Evolutionary conservation across 1,139 yeast species (phyloP), one percentile per base, ranked within the genome.

Genomic region (Yamadazyma aaseri): DNA sequence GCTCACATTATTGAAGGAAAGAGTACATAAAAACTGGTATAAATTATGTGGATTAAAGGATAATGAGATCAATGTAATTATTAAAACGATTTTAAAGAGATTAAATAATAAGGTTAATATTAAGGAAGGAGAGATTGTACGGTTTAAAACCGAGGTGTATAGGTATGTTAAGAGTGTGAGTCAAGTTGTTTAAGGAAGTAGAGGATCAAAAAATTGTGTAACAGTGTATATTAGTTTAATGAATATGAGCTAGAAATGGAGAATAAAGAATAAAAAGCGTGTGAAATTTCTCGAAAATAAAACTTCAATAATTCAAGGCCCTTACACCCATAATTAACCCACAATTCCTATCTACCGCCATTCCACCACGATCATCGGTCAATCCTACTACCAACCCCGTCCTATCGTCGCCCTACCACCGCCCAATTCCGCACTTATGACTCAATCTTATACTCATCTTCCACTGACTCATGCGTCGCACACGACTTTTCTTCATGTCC

Each of bases 21-120:
- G 47, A 16, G 29, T 42, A 15, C 38, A 42, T 17, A 53, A 50
- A 31, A 52, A 63, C 42, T 70, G 75, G 75, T 47, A 53, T 24
- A 40, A 43, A 6, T 51, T 66, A 29, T 65, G 73, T 3, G 75
- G 74, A 2, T 58, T 70, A 43, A 51, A 58, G 9, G 60, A 59
- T 36, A 54, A 56, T 32, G 72, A 70, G 34, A 58, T 68, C 33
- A 64, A 63, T 42, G 40, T 51, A 4, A 56, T 69, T 26, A 72
- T 65, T 18, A 59, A 58, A 47, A 58, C 65, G 15, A 56, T 70
- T 25, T 62, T 68, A 22, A 56, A 56, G 11, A 58, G 73, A 42
- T 58, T 70, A 60, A 70, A 70, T 48, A 72, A 73, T 20, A 69
- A 68, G 43, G 55, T 70, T 37, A 50, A 51, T 35, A 66, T 70